These are phyloP conservation scores for Passiflora organensis DNA, from an alignment of 345 rosid genomes.

Conservation along the genomic window DNA sequence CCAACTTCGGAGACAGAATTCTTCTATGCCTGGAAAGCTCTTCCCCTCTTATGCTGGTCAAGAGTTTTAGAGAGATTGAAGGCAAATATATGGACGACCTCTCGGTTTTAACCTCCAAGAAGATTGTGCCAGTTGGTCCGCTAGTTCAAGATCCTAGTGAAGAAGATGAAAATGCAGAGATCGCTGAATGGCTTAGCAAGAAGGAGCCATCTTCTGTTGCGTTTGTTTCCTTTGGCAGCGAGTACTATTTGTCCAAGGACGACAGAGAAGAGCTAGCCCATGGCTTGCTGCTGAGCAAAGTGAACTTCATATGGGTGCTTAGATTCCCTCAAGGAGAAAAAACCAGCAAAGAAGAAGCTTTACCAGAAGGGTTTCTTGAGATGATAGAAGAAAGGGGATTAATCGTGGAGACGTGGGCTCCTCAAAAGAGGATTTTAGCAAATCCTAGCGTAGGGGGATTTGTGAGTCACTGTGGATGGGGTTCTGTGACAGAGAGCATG, in stretches of 20 bases:
- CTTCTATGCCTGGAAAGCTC: slow-evolving; percentile 18
- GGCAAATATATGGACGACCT: slow-evolving; percentile 32
- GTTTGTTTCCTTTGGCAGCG: slow-evolving; percentile 9
- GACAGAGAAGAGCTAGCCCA: not conserved
- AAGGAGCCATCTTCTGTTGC: slow-evolving; percentile 20
- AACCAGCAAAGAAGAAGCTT: not conserved
- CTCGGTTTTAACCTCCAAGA: slow-evolving; percentile 18
- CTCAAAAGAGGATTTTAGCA: not conserved
- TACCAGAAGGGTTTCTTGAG: not conserved
- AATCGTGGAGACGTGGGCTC: not conserved
- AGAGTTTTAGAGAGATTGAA: slow-evolving; percentile 29
- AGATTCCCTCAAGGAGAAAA: not conserved
- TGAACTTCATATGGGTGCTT: not conserved
- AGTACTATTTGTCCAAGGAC: not conserved
- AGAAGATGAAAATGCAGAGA: slow-evolving; percentile 5
- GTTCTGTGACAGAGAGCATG: not conserved
- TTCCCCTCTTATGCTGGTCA: slow-evolving; percentile 19
- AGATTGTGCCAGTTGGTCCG: slow-evolving; percentile 29
- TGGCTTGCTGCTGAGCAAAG: not conserved
- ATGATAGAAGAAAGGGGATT: not conserved
- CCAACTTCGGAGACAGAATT: not conserved
- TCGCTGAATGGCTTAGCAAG: slow-evolving; percentile 28
- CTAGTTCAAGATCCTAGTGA: slow-evolving; percentile 17
- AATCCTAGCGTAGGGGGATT: not conserved
- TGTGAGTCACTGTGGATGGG: not conserved